These are phyloP conservation scores for Monosporascus cannonballus DNA, from an alignment of 2,329 filamentous ascomycete genomes.

Conservation along the genomic window DNA sequence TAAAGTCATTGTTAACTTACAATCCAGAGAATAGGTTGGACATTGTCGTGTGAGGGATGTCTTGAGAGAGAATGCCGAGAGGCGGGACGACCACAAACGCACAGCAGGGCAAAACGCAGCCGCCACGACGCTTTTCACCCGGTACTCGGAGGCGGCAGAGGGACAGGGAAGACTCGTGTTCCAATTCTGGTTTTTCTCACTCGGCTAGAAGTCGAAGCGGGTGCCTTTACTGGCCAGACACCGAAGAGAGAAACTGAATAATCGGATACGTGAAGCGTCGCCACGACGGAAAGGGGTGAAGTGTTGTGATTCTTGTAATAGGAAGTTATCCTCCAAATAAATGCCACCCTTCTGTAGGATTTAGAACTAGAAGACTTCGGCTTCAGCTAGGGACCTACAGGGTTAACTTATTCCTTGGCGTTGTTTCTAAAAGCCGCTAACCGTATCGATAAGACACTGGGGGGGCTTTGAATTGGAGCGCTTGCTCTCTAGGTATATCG, in stretches of 20 bases:
- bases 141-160: not conserved
- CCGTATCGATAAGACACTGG: not conserved
- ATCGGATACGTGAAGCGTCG: not conserved
- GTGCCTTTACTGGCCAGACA: no score
- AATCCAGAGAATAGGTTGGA: constrained; percentile 58
- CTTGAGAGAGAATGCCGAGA: not conserved
- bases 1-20: constrained; percentile 36
- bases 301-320: not conserved
- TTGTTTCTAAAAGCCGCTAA: not conserved
- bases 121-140: not conserved
- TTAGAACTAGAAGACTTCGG: not conserved
- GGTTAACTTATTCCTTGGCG: not conserved
- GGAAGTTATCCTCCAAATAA: not conserved
- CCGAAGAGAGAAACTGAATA: not conserved
- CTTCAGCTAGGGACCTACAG: not conserved
- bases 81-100: not conserved
- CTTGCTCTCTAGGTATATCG: no score
- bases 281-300: not conserved
- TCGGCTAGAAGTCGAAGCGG: not conserved
- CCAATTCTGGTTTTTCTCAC: not conserved
- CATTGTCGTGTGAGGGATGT: constrained; percentile 33
- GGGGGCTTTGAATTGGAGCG: no score
- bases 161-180: not conserved
- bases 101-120: not conserved
- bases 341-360: not conserved